Base-by-base conservation (phyloP, 1,284 basidiomycete species). In the Boletus sp. region DNA sequence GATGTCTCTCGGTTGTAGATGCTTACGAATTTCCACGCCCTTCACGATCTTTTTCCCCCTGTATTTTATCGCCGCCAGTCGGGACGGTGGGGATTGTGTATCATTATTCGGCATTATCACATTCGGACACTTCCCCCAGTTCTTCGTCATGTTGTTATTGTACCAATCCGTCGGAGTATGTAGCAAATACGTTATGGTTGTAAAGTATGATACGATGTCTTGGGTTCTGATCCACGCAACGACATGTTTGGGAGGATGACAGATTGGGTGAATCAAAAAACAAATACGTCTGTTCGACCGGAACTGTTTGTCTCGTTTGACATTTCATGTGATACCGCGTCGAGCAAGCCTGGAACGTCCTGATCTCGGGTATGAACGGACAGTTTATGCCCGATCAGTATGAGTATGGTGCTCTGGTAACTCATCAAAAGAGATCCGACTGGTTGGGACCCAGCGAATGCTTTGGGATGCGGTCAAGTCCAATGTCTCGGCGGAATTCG, bases 101-200 rank as follows among this genome's bases (percentile, higher is more conserved):
- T 73, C 71, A 65, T 74, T 76, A 74, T 75, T 67, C 61, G 47
- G 73, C 71, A 73, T 75, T 62, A 61, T 68, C 74, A 56, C 70
- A 65, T 56, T 65, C 63, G 69, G 67, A 74, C 71, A 40, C 62
- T 63, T 63, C 59, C 13, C 21, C 16, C 40, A n/a, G 40, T 13
- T 60, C 35, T 51, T 55, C 48, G 53, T 58, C 68, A 65, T 62
- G 65, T 62, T 61, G 46, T 65, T 72, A 67, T 67, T 68, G 59
- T 71, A 68, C 61, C 67, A 47, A 58, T 63, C 51, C 54, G 61
- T 57, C 58, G 56, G 62, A 64, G 62, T 71, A 71, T 74, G 74
- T 76, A 74, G 73, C 74, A 56, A 66, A 43, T 74, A 74, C 70
- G 63, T 74, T 76, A 76, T 75, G 72, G 55, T 55, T 76, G 74